Evolutionary conservation across 345 rosid genomes (phyloP).

Genomic region (Punica granatum): DNA sequence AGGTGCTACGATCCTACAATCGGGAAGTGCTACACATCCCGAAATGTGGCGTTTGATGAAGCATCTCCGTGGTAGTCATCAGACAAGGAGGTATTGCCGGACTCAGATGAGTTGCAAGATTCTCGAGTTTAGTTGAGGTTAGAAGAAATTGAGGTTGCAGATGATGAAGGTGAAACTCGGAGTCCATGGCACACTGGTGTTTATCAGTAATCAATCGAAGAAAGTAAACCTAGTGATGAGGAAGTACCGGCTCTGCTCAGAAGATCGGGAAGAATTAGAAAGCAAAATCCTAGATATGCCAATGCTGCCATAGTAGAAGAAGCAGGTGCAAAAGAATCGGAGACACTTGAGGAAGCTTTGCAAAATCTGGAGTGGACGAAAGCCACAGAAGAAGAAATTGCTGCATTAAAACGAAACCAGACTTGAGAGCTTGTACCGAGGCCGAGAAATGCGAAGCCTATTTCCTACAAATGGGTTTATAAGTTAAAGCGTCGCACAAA

Average conservation of each 20-base stretch:
- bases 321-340: background rate
- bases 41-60: slow-evolving; percentile 1
- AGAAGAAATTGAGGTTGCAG: background rate
- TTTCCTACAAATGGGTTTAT: background rate
- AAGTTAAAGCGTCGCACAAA: background rate
- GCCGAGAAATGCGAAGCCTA: background rate
- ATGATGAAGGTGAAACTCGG: background rate
- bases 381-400: background rate
- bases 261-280: slow-evolving; percentile 5
- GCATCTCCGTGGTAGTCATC: slow-evolving; percentile 5
- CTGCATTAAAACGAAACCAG: background rate
- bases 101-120: background rate
- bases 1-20: slow-evolving; percentile 5
- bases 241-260: slow-evolving; percentile 5
- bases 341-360: background rate
- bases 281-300: slow-evolving; percentile 6
- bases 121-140: background rate
- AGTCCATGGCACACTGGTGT: slow-evolving; percentile 10
- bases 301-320: slow-evolving; percentile 8
- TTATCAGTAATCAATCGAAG: slow-evolving; percentile 1
- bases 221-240: background rate
- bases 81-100: background rate
- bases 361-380: background rate
- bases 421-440: background rate
- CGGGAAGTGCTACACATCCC: background rate